Evolutionary conservation across 306 rosid genomes (phyloP), one percentile per base, ranked within the genome.

Genomic region (Acacia confusa): DNA sequence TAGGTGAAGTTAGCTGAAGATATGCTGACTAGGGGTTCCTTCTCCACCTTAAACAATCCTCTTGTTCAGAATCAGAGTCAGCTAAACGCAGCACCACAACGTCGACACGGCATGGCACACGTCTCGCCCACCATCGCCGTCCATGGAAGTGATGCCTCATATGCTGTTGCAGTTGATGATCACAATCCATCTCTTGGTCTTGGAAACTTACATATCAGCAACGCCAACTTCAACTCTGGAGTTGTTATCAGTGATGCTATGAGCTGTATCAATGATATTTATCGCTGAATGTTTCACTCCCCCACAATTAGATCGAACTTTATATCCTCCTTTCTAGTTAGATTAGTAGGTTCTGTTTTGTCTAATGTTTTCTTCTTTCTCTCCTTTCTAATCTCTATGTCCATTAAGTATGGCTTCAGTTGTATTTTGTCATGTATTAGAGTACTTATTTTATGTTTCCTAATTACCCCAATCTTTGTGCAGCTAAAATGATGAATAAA

Each of bases 1-100:
- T 24, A 93, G 97, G 97, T 93, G 82, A 91, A 91, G 67, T 87
- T 93, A 81, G 97, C 97, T 3, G 97, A 91, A 82, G 96, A 86
- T 27, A 88, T 90, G 91, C 87, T 93, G 9, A 79, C 96, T 63
- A 53, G 93, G 73, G 92, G 92, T 27, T 85, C 96, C 24, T 63
- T 93, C 75, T 80, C 79, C 64, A 83, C 77, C 58, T 45, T 85
- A 27, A 88, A 79, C 77, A 89, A 88, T 50, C 79, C 88, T 34
- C 70, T 88, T 55, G 45, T 85, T 55, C 92, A 90, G 50, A 84
- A 81, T 70, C 95, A 85, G 72, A 85, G 74, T 72, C 89, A 88
- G 79, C 24, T 84, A 52, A 76, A 81, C 76, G 45, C 67, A 9
- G 81, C 78, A 7, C 88, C 88, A 34, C 88, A 83, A 17, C 80